Base-by-base conservation (phyloP, 768 basidiomycete species). In the Myochromella boudieri region DNA sequence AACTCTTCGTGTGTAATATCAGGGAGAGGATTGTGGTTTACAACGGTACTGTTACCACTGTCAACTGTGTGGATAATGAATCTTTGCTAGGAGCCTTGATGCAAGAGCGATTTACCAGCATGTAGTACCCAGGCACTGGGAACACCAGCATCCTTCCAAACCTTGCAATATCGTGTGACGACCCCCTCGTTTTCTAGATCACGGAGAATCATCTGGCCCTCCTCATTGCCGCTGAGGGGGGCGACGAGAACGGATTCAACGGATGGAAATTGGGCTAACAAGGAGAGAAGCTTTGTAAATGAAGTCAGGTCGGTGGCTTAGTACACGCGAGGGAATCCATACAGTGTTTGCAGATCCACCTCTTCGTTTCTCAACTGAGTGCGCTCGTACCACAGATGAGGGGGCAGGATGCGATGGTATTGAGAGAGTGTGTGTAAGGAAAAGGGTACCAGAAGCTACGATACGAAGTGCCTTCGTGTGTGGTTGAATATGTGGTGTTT, bases 1-100 rank as follows among this genome's bases (percentile, higher is more conserved):
- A 92, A 91, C 57, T 93, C 90, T 52, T 91, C 90, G 54, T 92
- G 90, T 0, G 87, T 86, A 51, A 91, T 80, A 52, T 92, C 91
- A 0, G 88, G 91, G 6, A 93, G 73, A 2, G 91, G 89, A 55
- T 92, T 92, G 66, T 93, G 88, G 64, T 93, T 90, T 55, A 91
- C 81, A 41, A 91, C 82, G 10, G 87, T 84, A 31, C 81, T 78
- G 7, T 76, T 66, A 58, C 78, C 75, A 36, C 75, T 76, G 49
- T 86, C 78, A 29, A 69, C 83, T 85, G 51, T 3, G 41, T 36
- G 25, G 46, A 18, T n/a, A 32, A 10, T 26, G 37, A 31, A 27
- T 14, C 17, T 21, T 46, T 15, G 15, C 14, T 21, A 32, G 38
- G 5, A 41, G n/a, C n/a, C n/a, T n/a, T n/a, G 6, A 31, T 1